A percentile compares a stretch with the other conserved stretches of the same genome.
Evolutionary conservation across 352 stramenopile species (phyloP).

Genomic region (Phytopythium vexans): DNA sequence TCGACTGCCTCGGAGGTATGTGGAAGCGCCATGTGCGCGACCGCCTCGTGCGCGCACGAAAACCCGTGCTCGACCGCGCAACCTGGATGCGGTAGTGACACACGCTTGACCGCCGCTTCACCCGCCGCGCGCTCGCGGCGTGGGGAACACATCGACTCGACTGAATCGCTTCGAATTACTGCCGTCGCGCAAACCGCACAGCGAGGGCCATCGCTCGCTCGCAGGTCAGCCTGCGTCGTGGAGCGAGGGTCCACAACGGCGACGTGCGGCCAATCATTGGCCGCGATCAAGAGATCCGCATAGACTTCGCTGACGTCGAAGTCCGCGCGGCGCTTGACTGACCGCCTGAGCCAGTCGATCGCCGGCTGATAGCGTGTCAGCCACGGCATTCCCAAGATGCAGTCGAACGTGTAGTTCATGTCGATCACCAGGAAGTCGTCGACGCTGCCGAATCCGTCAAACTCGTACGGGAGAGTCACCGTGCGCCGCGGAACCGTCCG

Average conservation of each 20-base stretch:
- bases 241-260: constrained; percentile 9
- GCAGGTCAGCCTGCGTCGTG: constrained; percentile 6
- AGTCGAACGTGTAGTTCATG: constrained; percentile 22
- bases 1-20: not conserved
- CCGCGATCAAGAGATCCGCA: constrained; percentile 7
- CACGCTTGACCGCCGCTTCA: too few relatives aligned
- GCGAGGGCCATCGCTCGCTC: constrained; percentile 1
- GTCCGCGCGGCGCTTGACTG: constrained; percentile 8
- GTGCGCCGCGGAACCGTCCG: constrained; percentile 2
- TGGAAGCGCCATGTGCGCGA: not conserved
- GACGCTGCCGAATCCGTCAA: constrained; percentile 9
- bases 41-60: not conserved
- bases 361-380: constrained; percentile 10
- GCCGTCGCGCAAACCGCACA: not conserved
- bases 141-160: too few relatives aligned
- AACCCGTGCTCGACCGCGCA: not conserved
- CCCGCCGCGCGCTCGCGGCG: too few relatives aligned
- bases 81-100: too few relatives aligned
- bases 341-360: too few relatives aligned
- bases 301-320: constrained; percentile 14
- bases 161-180: not conserved
- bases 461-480: constrained; percentile 5
- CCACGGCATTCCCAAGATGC: constrained; percentile 19
- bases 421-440: constrained; percentile 20
- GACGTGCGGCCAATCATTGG: constrained; percentile 10